Evolutionary conservation across 192 early-diverging fungal species (phyloP), one percentile per base, ranked within the genome.

Genomic region (Backusella liffmaniae): DNA sequence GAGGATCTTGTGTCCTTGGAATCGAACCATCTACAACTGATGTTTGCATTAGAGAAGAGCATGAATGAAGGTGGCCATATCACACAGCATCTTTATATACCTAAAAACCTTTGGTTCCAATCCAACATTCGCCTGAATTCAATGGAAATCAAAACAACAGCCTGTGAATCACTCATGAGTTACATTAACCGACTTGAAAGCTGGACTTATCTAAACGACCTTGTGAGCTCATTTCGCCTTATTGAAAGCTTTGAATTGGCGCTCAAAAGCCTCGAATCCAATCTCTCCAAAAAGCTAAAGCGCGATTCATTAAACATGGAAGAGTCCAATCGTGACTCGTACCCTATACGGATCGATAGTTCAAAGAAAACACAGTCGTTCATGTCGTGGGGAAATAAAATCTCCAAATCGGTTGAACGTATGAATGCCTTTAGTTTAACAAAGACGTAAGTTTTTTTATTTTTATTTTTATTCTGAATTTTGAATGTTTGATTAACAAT

Each of bases 341-440:
- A 62, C 30, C 34, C 30, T 1, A 77, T 37, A 21, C 30, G 32
- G 4, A 69, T 39, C 0, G 42, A 21, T 4, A 69, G n/a, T 21
- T 23, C 39, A 32, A 74, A 73, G 36, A 73, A 73, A 18, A 46
- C 66, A 1, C 73, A 67, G 30, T 44, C 70, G 5, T 73, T 83
- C 30, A 79, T 83, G 69, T 77, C 82, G n/a, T 83, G 82, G 82
- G 79, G 82, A 6, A 75, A 56, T 34, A 83, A 83, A 67, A 36
- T 83, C 7, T 34, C 82, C 10, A 83, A 83, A 66, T 83, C 82
- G 15, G 82, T 83, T 1, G 82, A 83, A 67, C 72, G 78, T 0
- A 83, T 83, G 78, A 83, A 83, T 75, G 80, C 80, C 0, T 83
- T 83, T 70, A 77, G 73, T 41, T 66, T 77, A 26, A 74, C 72